Base-by-base conservation (phyloP, 306 rosid species). In the Cicer judaicum region DNA sequence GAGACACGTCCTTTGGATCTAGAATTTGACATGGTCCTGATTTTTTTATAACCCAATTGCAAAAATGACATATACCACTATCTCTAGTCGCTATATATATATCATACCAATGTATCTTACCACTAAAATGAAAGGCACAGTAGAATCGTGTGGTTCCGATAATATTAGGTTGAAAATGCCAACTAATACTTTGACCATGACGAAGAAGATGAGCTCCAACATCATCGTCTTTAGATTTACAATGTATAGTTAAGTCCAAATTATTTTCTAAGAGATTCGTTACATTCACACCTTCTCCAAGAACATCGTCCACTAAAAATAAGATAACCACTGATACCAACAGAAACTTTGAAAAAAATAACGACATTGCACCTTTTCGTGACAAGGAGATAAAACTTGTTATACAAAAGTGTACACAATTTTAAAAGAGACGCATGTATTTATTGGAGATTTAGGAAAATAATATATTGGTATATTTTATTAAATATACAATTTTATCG, bases 141-240 rank as follows among this genome's bases (percentile, higher is more conserved):
- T 15, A 66, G 19, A 9, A 66, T 14, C 1, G 39, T 7, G 71
- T 65, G 5, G 1, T 6, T 10, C 40, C 18, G 19, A 66, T 2
- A 2, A 18, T 0, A 0, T 5, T 19, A 66, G 7, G 3, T 11
- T 1, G 11, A 66, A 66, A 66, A 18, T 8, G 9, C 11, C 29
- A 40, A 1, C 5, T 50, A 71, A 5, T 4, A 11, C 0, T 18
- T 1, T 24, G 4, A 18, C 67, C 67, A 42, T 12, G 14, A 57
- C 0, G 15, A 52, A 72, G 67, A 57, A 57, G 7, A 1, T 72
- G 55, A 1, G 2, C n/a, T 56, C 55, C 67, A 24, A 72, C 29
- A 72, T 72, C 77, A 57, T 56, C 7, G 6, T 56, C 55, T 41
- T 0, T 0, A 5, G 77, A 72, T 56, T 72, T 72, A 42, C 77